Percentiles rank a stretch among this genome's conserved stretches.
Conservation (phyloP, 2,329 filamentous ascomycete species). For the Pseudofabraea citricarpa region DNA sequence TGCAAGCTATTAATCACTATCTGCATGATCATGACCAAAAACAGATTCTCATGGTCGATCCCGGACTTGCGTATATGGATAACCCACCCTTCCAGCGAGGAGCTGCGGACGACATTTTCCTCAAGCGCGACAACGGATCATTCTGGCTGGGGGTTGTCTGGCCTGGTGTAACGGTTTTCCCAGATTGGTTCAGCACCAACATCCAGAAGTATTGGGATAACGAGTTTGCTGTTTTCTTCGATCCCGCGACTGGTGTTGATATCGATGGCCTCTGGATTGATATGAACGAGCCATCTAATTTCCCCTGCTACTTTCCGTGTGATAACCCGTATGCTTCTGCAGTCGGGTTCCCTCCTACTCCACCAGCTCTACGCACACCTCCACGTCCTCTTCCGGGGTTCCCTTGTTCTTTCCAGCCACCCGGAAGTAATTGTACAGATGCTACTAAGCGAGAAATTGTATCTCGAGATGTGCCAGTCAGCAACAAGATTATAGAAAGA, state of each 20-base stretch:
- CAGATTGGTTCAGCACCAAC: constrained; percentile 70
- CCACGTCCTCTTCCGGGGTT: constrained; percentile 66
- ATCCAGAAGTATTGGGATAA: constrained; percentile 64
- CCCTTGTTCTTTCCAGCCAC: constrained; percentile 61
- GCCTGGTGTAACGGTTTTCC: constrained; percentile 69
- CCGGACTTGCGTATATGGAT: constrained; percentile 50
- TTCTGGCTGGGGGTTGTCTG: constrained; percentile 65
- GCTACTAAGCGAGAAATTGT: constrained; percentile 16
- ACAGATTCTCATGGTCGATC: constrained; percentile 77
- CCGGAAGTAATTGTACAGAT: constrained; percentile 32
- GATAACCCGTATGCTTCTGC: constrained; percentile 30
- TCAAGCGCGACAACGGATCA: constrained; percentile 49
- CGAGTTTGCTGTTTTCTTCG: constrained; percentile 63
- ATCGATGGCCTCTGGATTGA: constrained; percentile 79
- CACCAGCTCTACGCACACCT: constrained; percentile 57
- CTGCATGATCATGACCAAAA: constrained; percentile 64
- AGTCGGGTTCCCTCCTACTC: constrained; percentile 50
- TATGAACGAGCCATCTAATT: constrained; percentile 54
- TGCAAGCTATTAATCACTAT: constrained; percentile 61
- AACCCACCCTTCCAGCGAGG: constrained; percentile 51
- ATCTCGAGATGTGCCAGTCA: neutral
- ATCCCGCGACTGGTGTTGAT: constrained; percentile 58
- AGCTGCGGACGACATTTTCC: constrained; percentile 40
- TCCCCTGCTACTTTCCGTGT: constrained; percentile 51
- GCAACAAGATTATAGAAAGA: constrained; percentile 4